Evolutionary conservation across 2,329 filamentous ascomycete species (phyloP).

Genomic region (Calonectria montana): DNA sequence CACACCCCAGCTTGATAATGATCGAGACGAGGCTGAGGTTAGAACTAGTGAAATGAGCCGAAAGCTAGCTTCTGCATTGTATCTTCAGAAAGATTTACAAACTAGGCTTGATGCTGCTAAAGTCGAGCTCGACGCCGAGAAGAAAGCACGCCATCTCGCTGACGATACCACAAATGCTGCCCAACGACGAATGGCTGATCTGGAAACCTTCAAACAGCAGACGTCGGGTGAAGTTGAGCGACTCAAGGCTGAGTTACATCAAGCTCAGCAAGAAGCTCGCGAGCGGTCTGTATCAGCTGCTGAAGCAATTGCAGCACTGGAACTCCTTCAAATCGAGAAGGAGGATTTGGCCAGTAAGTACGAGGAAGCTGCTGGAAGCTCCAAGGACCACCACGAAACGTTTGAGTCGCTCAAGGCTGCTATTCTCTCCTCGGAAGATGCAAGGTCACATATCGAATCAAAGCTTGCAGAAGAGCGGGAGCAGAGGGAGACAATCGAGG

Average conservation of each 20-base stretch:
- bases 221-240: slow-evolving; percentile 87
- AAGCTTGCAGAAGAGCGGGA: slow-evolving; percentile 86
- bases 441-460: slow-evolving; percentile 79
- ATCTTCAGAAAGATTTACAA: slow-evolving; percentile 83
- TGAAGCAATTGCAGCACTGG: slow-evolving; percentile 79
- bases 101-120: slow-evolving; percentile 76
- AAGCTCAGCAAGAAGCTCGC: slow-evolving; percentile 79
- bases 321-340: slow-evolving; percentile 88
- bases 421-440: slow-evolving; percentile 81
- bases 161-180: slow-evolving; percentile 89
- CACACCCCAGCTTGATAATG: slow-evolving; percentile 69
- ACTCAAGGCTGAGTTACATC: slow-evolving; percentile 86
- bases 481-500: slow-evolving; percentile 80
- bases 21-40: slow-evolving; percentile 68
- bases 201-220: slow-evolving; percentile 86
- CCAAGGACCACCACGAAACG: slow-evolving; percentile 76
- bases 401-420: slow-evolving; percentile 82
- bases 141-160: slow-evolving; percentile 81
- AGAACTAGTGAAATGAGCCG: slow-evolving; percentile 77
- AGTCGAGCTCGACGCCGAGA: slow-evolving; percentile 83
- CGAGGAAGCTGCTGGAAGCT: slow-evolving; percentile 72
- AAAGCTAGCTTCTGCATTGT: slow-evolving; percentile 85
- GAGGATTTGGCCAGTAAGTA: slow-evolving; percentile 78
- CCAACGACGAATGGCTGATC: slow-evolving; percentile 83
- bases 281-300: slow-evolving; percentile 83